Conservation (phyloP, 805 yeast genomes). For the Kluyveromyces wickerhamii region DNA sequence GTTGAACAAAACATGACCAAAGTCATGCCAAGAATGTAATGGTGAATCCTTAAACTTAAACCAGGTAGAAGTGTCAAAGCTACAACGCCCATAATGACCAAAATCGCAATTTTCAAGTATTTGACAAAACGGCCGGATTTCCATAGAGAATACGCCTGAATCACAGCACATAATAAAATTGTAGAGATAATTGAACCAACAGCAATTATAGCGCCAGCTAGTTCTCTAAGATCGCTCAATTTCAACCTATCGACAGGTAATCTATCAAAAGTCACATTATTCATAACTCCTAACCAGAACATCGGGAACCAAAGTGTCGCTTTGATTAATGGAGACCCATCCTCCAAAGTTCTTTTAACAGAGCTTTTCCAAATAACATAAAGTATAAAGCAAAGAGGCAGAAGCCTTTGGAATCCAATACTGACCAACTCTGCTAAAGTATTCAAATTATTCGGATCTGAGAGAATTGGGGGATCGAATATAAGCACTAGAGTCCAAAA, state of each 20-base stretch:
- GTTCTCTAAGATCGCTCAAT: conserved; percentile 56
- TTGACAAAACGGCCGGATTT: conserved; percentile 57
- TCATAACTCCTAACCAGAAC: conserved; percentile 78
- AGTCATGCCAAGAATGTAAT: conserved; percentile 69
- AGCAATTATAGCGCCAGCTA: conserved; percentile 70
- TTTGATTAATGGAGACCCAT: conserved; percentile 36
- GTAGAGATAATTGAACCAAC: conserved; percentile 42
- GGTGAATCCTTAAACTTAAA: conserved; percentile 69
- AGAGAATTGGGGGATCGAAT: conserved; percentile 69
- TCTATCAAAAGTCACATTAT: conserved; percentile 82
- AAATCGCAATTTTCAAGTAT: conserved; percentile 48
- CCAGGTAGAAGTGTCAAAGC: conserved; percentile 50
- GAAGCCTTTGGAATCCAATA: conserved; percentile 59
- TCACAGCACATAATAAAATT: conserved; percentile 47
- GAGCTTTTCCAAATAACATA: conserved; percentile 62
- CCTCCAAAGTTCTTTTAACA: conserved; percentile 40
- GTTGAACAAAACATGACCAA: conserved; percentile 81
- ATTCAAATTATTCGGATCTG: conserved; percentile 46
- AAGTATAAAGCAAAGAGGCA: conserved; percentile 67
- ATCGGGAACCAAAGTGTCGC: conserved; percentile 58
- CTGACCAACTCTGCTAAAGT: conserved; percentile 55
- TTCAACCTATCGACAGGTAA: conserved; percentile 84
- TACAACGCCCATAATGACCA: conserved; percentile 37
- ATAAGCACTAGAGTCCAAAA: conserved; percentile 76
- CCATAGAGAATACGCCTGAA: conserved; percentile 80